Evolutionary conservation across 202 grass and related monocot genomes (phyloP), one percentile per base, ranked within the genome.

Genomic region (Eragrostis tef): DNA sequence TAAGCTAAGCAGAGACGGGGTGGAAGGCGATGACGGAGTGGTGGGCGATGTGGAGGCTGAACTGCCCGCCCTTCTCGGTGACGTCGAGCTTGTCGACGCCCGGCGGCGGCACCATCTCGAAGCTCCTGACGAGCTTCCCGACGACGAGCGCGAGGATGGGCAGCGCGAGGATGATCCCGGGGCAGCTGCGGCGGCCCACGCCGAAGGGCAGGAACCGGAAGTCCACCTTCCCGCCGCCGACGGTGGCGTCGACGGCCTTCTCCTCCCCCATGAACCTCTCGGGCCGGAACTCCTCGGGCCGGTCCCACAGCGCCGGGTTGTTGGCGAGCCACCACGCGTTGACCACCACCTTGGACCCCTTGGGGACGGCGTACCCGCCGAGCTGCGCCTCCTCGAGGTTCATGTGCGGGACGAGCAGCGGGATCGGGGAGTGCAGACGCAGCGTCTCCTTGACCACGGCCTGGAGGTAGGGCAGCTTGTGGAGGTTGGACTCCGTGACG

Each of bases 291-390:
- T 77, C 89, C 9, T 89, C 94, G 0, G 91, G 94, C 3, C 83
- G 75, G 72, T 83, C 81, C 94, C 94, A 97, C 46, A 86, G 65
- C 47, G 86, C 89, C 7, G 94, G 94, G 85, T 94, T 92, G 74
- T 97, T 97, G 3, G 87, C 87, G 9, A 94, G 67, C 87, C 85
- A 97, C 94, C 91, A 97, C 1, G 94, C 94, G 58, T 97, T 97
- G 6, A 97, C 94, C 0, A 97, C 89, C 20, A 97, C 87, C 85
- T 97, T 97, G 87, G 86, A 87, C 0, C 91, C 93, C 79, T 78
- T 86, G 21, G 85, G 89, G 59, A 93, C 77, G 75, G 88, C 78
- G 61, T 68, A 93, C 2, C 86, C 89, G 26, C 54, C 71, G 21
- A 97, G 87, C 75, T 76, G 88, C 46, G 91, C 91, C 46, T 91